Base-by-base conservation (phyloP, 2,329 filamentous ascomycete genomes). In the Fonsecaea monophora region DNA sequence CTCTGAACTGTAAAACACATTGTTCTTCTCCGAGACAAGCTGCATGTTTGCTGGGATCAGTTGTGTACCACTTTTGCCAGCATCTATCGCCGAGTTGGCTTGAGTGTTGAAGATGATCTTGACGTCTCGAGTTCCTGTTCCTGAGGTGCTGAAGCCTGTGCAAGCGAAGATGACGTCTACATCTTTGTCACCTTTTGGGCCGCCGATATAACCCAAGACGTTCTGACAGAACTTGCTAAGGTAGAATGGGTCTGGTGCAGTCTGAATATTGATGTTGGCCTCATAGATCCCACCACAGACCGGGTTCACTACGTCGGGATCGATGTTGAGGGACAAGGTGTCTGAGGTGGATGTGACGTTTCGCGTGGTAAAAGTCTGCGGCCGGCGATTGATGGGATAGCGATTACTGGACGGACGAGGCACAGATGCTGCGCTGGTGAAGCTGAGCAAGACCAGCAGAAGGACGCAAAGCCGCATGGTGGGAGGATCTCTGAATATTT, bases 281-380 rank as follows among this genome's bases (percentile, higher is more conserved):
- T 54, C 45, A 34, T 65, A 67, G 10, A 65, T 61, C 7, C 67
- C 64, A 30, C 67, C 62, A 42, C 67, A 69, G 21, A 42, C 32
- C 1, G 67, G 64, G 32, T 67, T 67, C 53, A 78, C 77, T 34
- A 77, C 71, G 21, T 73, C 70, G 18, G 75, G 77, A 59, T 78
- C 72, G 58, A 69, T 35, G 71, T 70, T 71, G 34, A 60, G 66
- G 32, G 56, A 35, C 15, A 66, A n/a, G 30, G 59, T 53, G 50
- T 38, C 18, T 54, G 50, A 15, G 25, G 37, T 32, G 38, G 56
- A 50, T 9, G 58, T 55, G 42, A 40, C 56, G 32, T 67, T 63
- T 21, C 60, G 65, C 40, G 45, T 58, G 35, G 10, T 54, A 10
- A 45, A 40, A 37, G 53, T 21, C 25, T 50, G 37, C 8, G n/a